Conservation (phyloP, 495 filamentous ascomycete species). For the Aspergillus funiculosus region DNA sequence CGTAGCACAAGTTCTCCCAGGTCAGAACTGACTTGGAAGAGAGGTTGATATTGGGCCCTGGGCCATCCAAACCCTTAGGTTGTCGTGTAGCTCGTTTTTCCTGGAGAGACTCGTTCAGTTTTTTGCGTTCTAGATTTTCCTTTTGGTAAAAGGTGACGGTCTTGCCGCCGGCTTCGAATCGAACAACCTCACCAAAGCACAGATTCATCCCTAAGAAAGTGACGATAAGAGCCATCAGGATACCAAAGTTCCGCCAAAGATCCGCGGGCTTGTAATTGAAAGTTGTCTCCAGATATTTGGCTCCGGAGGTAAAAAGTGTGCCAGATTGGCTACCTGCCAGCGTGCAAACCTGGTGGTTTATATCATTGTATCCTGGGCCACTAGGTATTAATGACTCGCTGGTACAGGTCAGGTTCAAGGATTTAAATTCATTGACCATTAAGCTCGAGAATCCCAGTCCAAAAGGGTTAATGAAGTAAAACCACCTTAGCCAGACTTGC, state of each 20-base stretch:
- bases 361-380: constrained; percentile 57
- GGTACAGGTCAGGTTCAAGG: constrained; percentile 57
- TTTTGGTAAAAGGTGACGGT: constrained; percentile 67
- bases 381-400: constrained; percentile 58
- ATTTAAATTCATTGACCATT: constrained; percentile 79
- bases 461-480: constrained; percentile 75
- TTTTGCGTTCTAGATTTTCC: constrained; percentile 63
- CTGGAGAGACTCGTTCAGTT: constrained; percentile 59
- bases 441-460: constrained; percentile 66
- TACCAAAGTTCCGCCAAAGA: constrained; percentile 73
- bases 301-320: constrained; percentile 51
- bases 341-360: constrained; percentile 69
- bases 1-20: constrained; percentile 53
- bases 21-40: constrained; percentile 51
- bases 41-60: constrained; percentile 55
- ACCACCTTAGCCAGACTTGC: constrained; percentile 73
- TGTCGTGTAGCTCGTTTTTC: constrained; percentile 52
- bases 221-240: constrained; percentile 61
- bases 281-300: constrained; percentile 54
- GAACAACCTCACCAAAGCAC: constrained; percentile 68
- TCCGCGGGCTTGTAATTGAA: constrained; percentile 57
- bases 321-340: constrained; percentile 62
- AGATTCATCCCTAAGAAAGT: constrained; percentile 65
- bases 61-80: constrained; percentile 42
- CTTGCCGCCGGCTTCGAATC: constrained; percentile 70